A percentile compares a stretch with the other conserved stretches of the same genome.
Conservation (phyloP, 1,284 basidiomycete genomes). For the Porodaedalea pini region DNA sequence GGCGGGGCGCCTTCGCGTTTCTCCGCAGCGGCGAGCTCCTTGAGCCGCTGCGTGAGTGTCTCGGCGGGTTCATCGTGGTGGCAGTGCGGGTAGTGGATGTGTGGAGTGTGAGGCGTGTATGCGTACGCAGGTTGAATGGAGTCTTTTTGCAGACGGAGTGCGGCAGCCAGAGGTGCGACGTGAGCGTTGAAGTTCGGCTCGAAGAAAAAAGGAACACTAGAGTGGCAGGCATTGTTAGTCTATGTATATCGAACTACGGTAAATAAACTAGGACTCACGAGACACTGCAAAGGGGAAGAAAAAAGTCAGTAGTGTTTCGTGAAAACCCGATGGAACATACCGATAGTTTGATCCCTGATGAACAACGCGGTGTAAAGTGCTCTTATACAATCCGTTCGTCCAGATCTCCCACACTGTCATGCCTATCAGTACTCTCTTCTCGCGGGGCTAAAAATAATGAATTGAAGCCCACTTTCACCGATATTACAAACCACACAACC, state of each 20-base stretch:
- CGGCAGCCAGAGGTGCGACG: slow-evolving; percentile 57
- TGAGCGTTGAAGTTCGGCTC: slow-evolving; percentile 75
- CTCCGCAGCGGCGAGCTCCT: slow-evolving; percentile 9
- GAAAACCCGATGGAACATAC: slow-evolving; percentile 34
- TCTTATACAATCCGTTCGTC: slow-evolving; percentile 75
- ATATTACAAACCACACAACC: slow-evolving; percentile 81
- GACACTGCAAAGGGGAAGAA: slow-evolving; percentile 37
- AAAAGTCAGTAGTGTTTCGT: slow-evolving; percentile 7
- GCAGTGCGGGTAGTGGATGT: slow-evolving; percentile 9
- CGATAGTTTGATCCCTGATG: slow-evolving; percentile 71
- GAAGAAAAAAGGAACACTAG: slow-evolving; percentile 82
- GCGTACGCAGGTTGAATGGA: slow-evolving; percentile 21
- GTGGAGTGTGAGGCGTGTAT: slow-evolving; percentile 16
- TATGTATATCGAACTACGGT: not conserved
- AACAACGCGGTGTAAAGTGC: slow-evolving; percentile 76
- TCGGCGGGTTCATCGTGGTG: slow-evolving; percentile 17
- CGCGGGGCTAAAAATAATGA: not conserved
- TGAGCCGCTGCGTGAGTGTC: slow-evolving; percentile 14
- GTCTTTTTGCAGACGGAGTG: slow-evolving; percentile 43
- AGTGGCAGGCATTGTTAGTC: not conserved
- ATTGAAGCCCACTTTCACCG: slow-evolving; percentile 66
- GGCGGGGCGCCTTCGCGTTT: slow-evolving; percentile 1
- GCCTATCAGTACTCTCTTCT: slow-evolving; percentile 6
- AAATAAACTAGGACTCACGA: slow-evolving; percentile 44
- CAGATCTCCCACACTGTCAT: slow-evolving; percentile 78